A percentile compares a stretch with the other conserved stretches of the same genome.
Evolutionary conservation across 768 basidiomycete genomes (phyloP).

Genomic region (Gloeopeniophorella convolvens): DNA sequence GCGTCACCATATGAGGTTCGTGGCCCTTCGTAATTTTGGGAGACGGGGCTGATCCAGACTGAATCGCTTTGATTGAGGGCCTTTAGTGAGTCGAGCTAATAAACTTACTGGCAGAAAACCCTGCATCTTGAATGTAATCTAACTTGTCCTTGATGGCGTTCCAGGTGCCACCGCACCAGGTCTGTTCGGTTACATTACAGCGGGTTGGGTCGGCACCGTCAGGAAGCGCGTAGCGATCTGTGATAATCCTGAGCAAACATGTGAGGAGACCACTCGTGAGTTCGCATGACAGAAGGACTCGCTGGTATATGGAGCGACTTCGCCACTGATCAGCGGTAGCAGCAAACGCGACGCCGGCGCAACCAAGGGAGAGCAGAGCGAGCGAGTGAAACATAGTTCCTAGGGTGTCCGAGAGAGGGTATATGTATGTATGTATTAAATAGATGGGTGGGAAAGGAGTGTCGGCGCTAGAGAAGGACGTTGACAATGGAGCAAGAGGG

Average conservation of each 20-base stretch:
- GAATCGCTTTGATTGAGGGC: not conserved
- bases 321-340: conserved; percentile 73
- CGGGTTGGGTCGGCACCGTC: conserved; percentile 41
- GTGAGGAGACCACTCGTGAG: not conserved
- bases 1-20: conserved; percentile 70
- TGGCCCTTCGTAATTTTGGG: conserved; percentile 69
- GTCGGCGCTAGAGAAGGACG: not conserved
- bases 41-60: conserved; percentile 84
- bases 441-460: conserved; percentile 1
- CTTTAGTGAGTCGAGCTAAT: not conserved
- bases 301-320: conserved; percentile 78
- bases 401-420: not conserved
- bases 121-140: conserved; percentile 81
- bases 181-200: conserved; percentile 55
- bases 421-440: not conserved
- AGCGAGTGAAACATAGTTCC: conserved; percentile 3
- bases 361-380: conserved; percentile 24
- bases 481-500: not conserved
- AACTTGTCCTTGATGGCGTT: conserved; percentile 63
- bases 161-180: conserved; percentile 89
- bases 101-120: conserved; percentile 65
- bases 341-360: conserved; percentile 34
- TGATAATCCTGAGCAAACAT: conserved; percentile 44
- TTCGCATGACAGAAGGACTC: conserved; percentile 18
- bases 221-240: conserved; percentile 71